Base-by-base conservation (phyloP, 805 yeast genomes). In the Tetrapisispora namnaoensis region DNA sequence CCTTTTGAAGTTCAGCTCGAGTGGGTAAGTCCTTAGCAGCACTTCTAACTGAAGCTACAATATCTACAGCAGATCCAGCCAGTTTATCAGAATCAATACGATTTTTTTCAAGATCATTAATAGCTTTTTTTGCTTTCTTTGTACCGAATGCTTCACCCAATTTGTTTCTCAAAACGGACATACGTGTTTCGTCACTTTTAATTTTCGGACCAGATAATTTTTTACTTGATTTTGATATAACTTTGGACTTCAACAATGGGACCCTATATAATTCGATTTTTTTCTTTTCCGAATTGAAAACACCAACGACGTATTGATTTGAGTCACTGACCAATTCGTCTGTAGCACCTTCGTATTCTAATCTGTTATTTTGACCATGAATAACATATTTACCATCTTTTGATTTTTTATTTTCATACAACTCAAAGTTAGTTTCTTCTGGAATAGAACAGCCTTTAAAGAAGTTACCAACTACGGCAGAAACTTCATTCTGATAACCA, bases 101-200 rank as follows among this genome's bases (percentile, higher is more conserved):
- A 69, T 93, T 93, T 66, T 84, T 80, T 60, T 83, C 93, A 59
- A 80, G 68, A 63, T 83, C 91, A 46, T 78, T 71, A 60, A 93
- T 85, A 35, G 95, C 95, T 58, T 87, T 84, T 71, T 88, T 91
- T 53, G 97, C 97, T 71, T 82, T 90, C 71, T 86, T 90, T 50
- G 99, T 91, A 75, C 99, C 99, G 59, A 93, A 93, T 2, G 93
- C 95, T 68, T 88, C 91, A 61, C 99, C 99, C 61, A 93, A 75
- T 1, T 87, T 84, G 49, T 79, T 86, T 65, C 97, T 78, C 68
- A 86, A 87, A 17, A 73, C 70, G 50, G 76, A 70, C 57, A 61
- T 59, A 51, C 72, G 67, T 5, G 70, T 73, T 49, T 71, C 71
- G 9, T 63, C 79, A 84, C 67, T 56, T 42, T 77, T 79, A 49